Evolutionary conservation across 176 grass and related monocot species (phyloP), one percentile per base, ranked within the genome.

Genomic region (Hyparrhenia diplandra): DNA sequence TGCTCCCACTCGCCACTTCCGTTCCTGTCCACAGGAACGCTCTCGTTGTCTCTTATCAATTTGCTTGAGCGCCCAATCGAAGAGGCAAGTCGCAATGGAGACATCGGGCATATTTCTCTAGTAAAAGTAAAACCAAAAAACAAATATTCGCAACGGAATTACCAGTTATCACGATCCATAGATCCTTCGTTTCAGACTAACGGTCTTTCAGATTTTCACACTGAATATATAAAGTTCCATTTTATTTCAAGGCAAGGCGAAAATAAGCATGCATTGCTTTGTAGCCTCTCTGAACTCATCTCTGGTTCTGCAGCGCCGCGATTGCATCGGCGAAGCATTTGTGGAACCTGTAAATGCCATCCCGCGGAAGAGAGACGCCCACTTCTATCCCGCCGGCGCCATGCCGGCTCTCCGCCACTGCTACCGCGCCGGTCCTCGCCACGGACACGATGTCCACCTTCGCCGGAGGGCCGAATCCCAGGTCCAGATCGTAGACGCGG

Each of bases 361-460:
- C 24, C 55, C 61, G 71, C 24, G 34, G 77, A 31, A 90, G 75
- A 34, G 78, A 31, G 29, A 93, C 47, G 18, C 88, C 87, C 35
- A 90, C 80, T 78, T 93, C 91, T 20, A 93, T 30, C 6, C 82
- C 91, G 24, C 82, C 85, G 34, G 8, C 21, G 0, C 66, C 24
- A 10, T 30, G 39, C 73, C 45, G 79, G 46, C 18, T 73, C 45
- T 90, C 88, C 4, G 82, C 88, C 65, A 88, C 16, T 0, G 64
- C 87, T 64, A 88, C 58, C 0, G 88, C 85, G 2, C 82, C 88
- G 4, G 88, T 80, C 64, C 32, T 80, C 8, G 20, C 36, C 35
- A 85, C 75, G 11, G 88, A 94, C 14, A 80, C 45, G 35, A 94
- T 69, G 31, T 88, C 91, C 71, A 88, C 88, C 74, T 89, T 91